Conservation (phyloP, 192 early-diverging fungal genomes). For the Coemansia javaensis region DNA sequence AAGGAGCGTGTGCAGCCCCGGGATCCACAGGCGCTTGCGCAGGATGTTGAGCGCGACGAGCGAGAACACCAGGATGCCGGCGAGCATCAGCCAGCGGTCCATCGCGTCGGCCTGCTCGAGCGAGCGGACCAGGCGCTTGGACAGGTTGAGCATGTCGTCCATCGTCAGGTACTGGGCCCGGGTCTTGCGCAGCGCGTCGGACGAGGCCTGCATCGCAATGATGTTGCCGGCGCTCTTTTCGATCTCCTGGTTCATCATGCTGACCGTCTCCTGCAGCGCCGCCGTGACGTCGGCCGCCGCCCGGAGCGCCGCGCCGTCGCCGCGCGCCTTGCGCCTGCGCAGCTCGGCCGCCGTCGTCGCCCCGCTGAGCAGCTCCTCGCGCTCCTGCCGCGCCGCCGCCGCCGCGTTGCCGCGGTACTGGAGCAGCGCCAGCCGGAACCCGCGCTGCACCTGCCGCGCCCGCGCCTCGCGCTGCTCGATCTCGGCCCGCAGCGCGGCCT, state of each 20-base stretch:
- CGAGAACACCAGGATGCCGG: conserved; percentile 32
- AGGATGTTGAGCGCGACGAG: conserved; percentile 44
- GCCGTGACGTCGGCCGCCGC: conserved; percentile 43
- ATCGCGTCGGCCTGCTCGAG: conserved; percentile 42
- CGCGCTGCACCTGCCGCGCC: conserved; percentile 9
- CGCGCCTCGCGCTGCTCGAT: conserved; percentile 2
- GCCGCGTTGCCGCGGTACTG: conserved; percentile 23
- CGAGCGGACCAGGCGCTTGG: conserved; percentile 22
- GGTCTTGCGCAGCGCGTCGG: conserved; percentile 21
- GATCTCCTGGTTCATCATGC: conserved; percentile 49
- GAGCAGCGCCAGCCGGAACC: conserved; percentile 29
- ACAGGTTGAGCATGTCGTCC: conserved; percentile 35
- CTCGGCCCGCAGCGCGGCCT: background rate
- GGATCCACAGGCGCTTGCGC: conserved; percentile 46
- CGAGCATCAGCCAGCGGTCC: conserved; percentile 48
- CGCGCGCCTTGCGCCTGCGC: conserved; percentile 32
- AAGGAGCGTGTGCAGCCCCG: conserved; percentile 32
- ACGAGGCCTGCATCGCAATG: conserved; percentile 32
- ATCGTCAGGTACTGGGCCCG: conserved; percentile 24
- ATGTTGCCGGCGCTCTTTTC: conserved; percentile 47
- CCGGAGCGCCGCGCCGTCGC: conserved; percentile 23
- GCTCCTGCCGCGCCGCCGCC: conserved; percentile 16
- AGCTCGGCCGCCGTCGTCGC: conserved; percentile 41
- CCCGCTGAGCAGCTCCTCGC: conserved; percentile 34
- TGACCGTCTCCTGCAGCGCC: conserved; percentile 45